Base-by-base conservation (phyloP, 2,329 filamentous ascomycete genomes). In the Arthrinium puccinioides region DNA sequence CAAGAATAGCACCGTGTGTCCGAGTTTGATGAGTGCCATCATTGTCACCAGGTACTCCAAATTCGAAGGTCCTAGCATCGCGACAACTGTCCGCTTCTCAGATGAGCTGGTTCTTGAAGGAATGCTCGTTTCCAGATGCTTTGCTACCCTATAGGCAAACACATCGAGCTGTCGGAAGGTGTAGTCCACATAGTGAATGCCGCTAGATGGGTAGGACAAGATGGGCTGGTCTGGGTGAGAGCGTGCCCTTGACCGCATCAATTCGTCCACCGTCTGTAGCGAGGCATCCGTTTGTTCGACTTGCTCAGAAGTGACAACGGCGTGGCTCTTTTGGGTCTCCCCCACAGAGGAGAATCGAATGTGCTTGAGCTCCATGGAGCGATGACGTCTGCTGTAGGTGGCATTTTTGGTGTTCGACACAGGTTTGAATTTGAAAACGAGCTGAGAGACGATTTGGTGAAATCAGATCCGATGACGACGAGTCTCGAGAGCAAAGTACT, bases 41-140 rank as follows among this genome's bases (percentile, higher is more conserved):
- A 72, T 57, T 4, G 71, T 69, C 24, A 77, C 57, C 25, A 76
- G 60, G 41, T 74, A 74, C 37, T 74, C 69, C 9, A 79, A 57
- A 43, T 70, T 69, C 1, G 73, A 76, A 1, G 64, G 61, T 1
- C 69, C 72, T 3, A 79, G 55, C 9, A 79, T 48, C 1, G 65
- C 70, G 18, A 77, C 60, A 1, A 69, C 64, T 4, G 42, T 44
- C 6, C 49, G 49, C 13, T 51, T 49, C 21, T 42, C 40, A 4
- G n/a, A 25, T 2, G 46, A 52, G 30, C 29, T 37, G 3, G 32
- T 34, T 39, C 46, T 41, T 13, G 38, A 25, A 9, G 42, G 41
- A 9, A 44, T 40, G 9, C 13, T 11, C 21, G 40, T 20, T 35
- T 48, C 40, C 27, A 50, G 46, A 13, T 50, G 37, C 24, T 40